phyloP scores from a whole-genome alignment of 345 rosid species.

The Lepidium aucheri region DNA sequence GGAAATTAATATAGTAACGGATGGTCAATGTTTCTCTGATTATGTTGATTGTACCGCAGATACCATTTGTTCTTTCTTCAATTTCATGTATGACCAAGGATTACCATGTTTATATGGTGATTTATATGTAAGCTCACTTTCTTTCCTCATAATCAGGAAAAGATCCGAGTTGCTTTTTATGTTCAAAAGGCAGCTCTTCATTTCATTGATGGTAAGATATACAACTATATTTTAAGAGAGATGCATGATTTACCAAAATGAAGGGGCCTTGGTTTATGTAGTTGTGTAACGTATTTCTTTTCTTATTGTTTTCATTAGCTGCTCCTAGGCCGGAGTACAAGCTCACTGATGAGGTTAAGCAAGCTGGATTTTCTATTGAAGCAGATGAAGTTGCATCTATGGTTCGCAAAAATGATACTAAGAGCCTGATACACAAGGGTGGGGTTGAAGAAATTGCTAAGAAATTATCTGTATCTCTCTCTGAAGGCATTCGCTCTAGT shows the following conservation, averaged over 20 bases:
- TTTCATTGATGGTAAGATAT: conserved; percentile 69
- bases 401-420: conserved; percentile 52
- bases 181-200: conserved; percentile 84
- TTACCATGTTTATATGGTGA: conserved; percentile 11
- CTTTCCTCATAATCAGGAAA: conserved; percentile 49
- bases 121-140: conserved; percentile 13
- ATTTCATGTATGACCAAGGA: not conserved
- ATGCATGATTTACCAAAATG: not conserved
- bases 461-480: conserved; percentile 38
- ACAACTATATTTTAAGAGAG: conserved; percentile 2
- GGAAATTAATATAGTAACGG: not conserved
- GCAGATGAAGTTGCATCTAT: conserved; percentile 67
- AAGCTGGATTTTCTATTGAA: conserved; percentile 58
- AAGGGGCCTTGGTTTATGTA: not conserved
- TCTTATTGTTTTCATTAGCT: conserved; percentile 36
- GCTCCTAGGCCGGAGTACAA: conserved; percentile 35
- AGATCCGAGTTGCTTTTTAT: conserved; percentile 68
- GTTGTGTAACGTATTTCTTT: not conserved
- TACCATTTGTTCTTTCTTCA: not conserved
- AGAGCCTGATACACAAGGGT: conserved; percentile 36
- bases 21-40: not conserved
- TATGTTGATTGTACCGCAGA: not conserved
- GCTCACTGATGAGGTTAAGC: conserved; percentile 48
- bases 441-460: conserved; percentile 62
- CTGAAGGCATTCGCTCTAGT: conserved; percentile 39